A percentile compares a stretch with the other conserved stretches of the same genome.
Evolutionary conservation across 257 asterid genomes (phyloP).

Genomic region (Dorcoceras hygrometricum): DNA sequence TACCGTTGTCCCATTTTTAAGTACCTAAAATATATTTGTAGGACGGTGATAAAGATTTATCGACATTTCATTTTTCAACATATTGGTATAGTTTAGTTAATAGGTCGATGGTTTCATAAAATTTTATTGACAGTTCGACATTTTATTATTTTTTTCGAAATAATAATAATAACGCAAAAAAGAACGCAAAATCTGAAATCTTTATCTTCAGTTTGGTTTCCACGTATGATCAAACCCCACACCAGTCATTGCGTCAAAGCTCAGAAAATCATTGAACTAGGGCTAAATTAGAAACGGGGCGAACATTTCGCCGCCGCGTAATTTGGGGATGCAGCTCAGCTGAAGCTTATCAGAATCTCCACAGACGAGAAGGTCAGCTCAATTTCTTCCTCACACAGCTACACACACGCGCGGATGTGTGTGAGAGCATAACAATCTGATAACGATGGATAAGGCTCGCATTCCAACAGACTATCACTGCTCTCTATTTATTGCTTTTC

Average conservation of each 20-base stretch:
- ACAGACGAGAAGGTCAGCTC: constrained; percentile 25
- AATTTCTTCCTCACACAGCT: constrained; percentile 10
- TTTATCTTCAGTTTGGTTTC: not conserved
- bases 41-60: no score
- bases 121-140: not conserved
- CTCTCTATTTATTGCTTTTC: not conserved
- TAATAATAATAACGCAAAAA: no score
- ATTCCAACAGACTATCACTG: constrained; percentile 15
- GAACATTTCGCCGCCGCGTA: constrained; percentile 25
- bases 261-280: not conserved
- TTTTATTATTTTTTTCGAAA: no score
- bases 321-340: not conserved
- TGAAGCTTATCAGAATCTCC: constrained; percentile 14
- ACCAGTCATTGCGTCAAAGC: not conserved
- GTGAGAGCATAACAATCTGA: constrained; percentile 1
- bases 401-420: constrained; percentile 14
- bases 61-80: no score
- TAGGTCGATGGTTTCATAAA: no score
- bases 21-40: no score
- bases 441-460: constrained; percentile 33
- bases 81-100: no score
- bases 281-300: constrained; percentile 4
- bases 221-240: not conserved
- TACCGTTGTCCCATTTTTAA: no score
- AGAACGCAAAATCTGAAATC: no score